Evolutionary conservation across 768 basidiomycete species (phyloP), one percentile per base, ranked within the genome.

Genomic region (Trametopsis cervina): DNA sequence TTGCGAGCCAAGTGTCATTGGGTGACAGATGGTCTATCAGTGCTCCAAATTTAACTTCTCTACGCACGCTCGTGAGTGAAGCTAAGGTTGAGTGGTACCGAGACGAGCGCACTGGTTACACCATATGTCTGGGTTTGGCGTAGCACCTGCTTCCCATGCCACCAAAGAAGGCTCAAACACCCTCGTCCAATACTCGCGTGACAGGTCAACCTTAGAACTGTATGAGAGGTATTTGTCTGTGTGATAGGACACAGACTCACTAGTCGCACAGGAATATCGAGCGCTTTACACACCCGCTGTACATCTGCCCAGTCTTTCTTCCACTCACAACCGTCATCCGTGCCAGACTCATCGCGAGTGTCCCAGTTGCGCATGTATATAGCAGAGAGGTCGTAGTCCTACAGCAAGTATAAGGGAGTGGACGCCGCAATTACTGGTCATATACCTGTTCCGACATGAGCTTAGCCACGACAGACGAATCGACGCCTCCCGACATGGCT

Each of bases 341-440:
- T 76, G 15, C 78, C 84, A 21, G 73, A 79, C 66, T 93, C 90
- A 58, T 92, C 88, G 35, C 83, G 74, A 2, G 84, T 85, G 57
- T 91, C 88, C 94, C 94, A 98, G 51, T 98, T 97, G 18, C 90
- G 78, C 94, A 98, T 98, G 64, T 85, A 97, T 1, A 96, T 76
- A 3, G 90, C 90, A 35, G 86, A 85, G 1, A 95, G 72, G 58
- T 92, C 81, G 54, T 81, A 86, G 51, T 86, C 83, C 85, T 91
- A 51, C 7, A 35, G 18, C n/a, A 29, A 20, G 22, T 17, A 2
- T 20, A 23, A 36, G 13, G 12, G 29, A 24, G 42, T 40, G 33
- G 24, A 15, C 36, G 38, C 36, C 37, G 12, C 29, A 18, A 29
- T 38, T 17, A 39, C 17, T 21, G 27, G 18, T 4, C 66, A 49